These are phyloP conservation scores for Fusarium secorum DNA, from an alignment of 2,329 filamentous ascomycete species.

Conservation along the genomic window DNA sequence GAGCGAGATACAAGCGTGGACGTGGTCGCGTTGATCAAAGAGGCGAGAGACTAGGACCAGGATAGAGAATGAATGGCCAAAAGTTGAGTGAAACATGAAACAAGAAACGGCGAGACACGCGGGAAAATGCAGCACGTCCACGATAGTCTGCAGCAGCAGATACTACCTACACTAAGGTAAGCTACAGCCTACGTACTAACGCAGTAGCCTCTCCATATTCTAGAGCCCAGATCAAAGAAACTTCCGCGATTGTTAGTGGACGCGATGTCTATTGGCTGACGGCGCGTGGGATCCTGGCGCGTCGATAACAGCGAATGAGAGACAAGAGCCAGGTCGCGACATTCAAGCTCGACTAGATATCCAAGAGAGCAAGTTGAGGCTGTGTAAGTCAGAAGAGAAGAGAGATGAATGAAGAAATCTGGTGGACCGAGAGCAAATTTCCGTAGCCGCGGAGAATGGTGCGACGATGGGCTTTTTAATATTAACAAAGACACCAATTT, in stretches of 20 bases:
- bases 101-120: constrained; percentile 27
- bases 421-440: constrained; percentile 35
- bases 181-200: neutral
- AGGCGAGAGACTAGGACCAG: constrained; percentile 7
- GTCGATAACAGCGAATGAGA: constrained; percentile 37
- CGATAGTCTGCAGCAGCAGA: constrained; percentile 10
- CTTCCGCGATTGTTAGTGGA: constrained; percentile 9
- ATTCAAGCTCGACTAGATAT: neutral
- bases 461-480: constrained; percentile 31
- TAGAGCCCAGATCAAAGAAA: neutral
- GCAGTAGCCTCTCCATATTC: constrained; percentile 3
- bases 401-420: neutral
- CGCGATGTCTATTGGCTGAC: constrained; percentile 27
- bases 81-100: constrained; percentile 32
- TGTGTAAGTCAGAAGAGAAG: constrained; percentile 19
- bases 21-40: constrained; percentile 8
- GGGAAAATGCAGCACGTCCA: constrained; percentile 13
- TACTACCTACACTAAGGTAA: neutral
- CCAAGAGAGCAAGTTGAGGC: constrained; percentile 11
- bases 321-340: constrained; percentile 7
- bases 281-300: constrained; percentile 34
- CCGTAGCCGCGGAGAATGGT: constrained; percentile 39
- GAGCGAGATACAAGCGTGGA: constrained; percentile 10
- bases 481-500: neutral
- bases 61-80: constrained; percentile 24